Conservation (phyloP, 495 filamentous ascomycete genomes). For the Usnea hakonensis region DNA sequence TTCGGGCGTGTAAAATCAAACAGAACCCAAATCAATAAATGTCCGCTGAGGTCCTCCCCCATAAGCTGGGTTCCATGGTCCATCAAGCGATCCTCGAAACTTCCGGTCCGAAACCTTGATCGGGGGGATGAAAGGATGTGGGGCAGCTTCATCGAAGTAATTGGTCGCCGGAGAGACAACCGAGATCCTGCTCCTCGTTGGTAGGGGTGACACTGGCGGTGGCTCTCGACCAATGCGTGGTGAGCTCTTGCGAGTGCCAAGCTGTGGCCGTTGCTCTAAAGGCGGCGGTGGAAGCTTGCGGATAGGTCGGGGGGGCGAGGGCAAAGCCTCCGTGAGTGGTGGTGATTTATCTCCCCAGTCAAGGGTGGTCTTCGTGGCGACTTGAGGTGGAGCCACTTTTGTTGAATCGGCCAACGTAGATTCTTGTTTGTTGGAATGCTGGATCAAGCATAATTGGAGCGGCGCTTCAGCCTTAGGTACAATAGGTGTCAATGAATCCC, state of each 20-base stretch:
- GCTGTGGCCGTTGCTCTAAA: not conserved
- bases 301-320: slow-evolving; percentile 1
- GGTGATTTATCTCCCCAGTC: not conserved
- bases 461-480: not conserved
- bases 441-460: not conserved
- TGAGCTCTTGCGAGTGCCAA: not conserved
- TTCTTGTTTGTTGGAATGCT: not conserved
- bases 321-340: not conserved
- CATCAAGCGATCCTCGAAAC: slow-evolving; percentile 17
- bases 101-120: slow-evolving; percentile 18
- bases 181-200: slow-evolving; percentile 9
- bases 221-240: slow-evolving; percentile 13
- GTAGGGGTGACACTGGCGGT: slow-evolving; percentile 2
- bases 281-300: slow-evolving; percentile 9
- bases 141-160: slow-evolving; percentile 9
- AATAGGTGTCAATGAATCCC: not conserved
- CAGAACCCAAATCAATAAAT: slow-evolving; percentile 12
- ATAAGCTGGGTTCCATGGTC: slow-evolving; percentile 19
- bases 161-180: slow-evolving; percentile 10
- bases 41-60: slow-evolving; percentile 6
- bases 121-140: slow-evolving; percentile 20
- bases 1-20: not conserved
- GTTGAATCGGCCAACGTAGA: not conserved
- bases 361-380: not conserved
- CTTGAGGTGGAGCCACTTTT: not conserved